Base-by-base conservation (phyloP, 2,329 filamentous ascomycete genomes). In the Nemania diffusa region DNA sequence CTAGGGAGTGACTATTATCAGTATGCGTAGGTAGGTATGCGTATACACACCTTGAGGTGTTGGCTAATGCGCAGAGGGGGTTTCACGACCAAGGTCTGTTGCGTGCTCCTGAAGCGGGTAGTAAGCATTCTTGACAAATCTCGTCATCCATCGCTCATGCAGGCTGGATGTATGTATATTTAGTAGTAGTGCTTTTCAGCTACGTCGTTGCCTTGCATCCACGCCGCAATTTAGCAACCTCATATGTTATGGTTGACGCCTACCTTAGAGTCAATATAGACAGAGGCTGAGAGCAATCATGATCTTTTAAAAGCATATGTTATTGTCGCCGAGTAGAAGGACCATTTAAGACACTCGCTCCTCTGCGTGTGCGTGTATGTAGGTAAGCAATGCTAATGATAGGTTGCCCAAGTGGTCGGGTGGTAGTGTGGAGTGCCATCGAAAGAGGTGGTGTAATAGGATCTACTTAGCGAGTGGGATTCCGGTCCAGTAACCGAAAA, bases 41-140 rank as follows among this genome's bases (percentile, higher is more conserved):
- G n/a, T 34, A 24, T 27, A 20, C 51, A 44, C 22, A 55, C 37
- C n/a, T 44, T n/a, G 32, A 51, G 37, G 42, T 44, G 20, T 37
- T 27, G 27, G 50, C 46, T 52, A 7, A 48, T 37, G 24, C 51
- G 34, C 15, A 27, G 42, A 44, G 42, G 17, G 32, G 50, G 57
- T 57, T 61, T n/a, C n/a, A n/a, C n/a, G n/a, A n/a, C n/a, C 50
- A 51, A 60, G 60, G 48, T 4, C 37, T 13, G 56, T 13, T 50
- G 17, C 48, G 29, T 55, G 29, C 27, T 32, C 40, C 37, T 46
- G 51, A 56, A 32, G 20, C 5, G 61, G 61, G 61, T 60, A 67
- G 65, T 67, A 67, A 67, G 65, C 65, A 57, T 51, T n/a, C 6
- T 60, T 67, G 65, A 67, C 65, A 67, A 67, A 67, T 67, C 17